These are phyloP conservation scores for Haplographium delicatum DNA, from an alignment of 495 filamentous ascomycete species.

Conservation along the genomic window DNA sequence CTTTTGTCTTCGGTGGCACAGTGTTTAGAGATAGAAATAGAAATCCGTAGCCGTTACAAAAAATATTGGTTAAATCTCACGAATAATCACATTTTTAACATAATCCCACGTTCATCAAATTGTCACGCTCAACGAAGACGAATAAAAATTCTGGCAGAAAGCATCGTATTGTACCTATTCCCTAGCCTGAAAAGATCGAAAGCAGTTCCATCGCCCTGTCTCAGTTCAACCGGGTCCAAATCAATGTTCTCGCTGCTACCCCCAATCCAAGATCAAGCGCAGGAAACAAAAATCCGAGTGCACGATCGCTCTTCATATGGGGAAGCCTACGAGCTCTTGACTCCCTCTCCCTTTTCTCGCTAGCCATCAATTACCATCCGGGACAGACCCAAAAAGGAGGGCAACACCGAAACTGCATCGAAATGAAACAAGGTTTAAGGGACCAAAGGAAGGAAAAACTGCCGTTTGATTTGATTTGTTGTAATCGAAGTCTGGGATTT, in stretches of 20 bases:
- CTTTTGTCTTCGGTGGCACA: too few relatives aligned
- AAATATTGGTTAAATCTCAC: too few relatives aligned
- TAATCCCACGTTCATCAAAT: neutral
- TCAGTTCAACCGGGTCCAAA: neutral
- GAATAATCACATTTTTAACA: neutral
- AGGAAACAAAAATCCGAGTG: neutral
- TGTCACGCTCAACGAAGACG: neutral
- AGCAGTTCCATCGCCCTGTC: constrained; percentile 6
- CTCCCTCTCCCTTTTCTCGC: neutral
- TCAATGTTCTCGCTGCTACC: neutral
- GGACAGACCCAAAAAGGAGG: neutral
- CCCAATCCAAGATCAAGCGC: neutral
- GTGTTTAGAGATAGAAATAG: too few relatives aligned
- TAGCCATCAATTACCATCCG: neutral
- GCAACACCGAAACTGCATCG: neutral
- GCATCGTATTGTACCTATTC: constrained; percentile 26
- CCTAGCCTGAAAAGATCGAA: constrained; percentile 16
- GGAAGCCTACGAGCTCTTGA: neutral
- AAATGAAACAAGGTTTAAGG: too few relatives aligned
- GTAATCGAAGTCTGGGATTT: too few relatives aligned
- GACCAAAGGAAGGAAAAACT: constrained; percentile 20
- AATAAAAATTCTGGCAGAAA: constrained; percentile 21
- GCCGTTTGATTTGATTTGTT: constrained; percentile 9
- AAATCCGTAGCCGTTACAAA: too few relatives aligned
- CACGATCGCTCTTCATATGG: neutral